These are phyloP conservation scores for Teratosphaeria nubilosa DNA, from an alignment of 2,329 filamentous ascomycete genomes.

Conservation along the genomic window DNA sequence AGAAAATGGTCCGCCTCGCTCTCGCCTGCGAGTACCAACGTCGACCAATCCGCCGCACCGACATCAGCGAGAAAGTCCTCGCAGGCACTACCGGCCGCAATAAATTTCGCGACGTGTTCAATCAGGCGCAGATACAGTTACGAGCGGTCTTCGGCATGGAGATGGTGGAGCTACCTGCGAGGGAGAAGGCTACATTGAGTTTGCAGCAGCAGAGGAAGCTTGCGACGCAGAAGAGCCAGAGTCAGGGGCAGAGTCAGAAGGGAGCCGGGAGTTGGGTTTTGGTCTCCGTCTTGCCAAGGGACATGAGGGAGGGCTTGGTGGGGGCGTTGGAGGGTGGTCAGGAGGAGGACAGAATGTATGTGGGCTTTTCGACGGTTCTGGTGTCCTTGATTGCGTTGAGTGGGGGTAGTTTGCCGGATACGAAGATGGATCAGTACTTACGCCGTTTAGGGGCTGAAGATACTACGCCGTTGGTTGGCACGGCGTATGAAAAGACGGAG, in stretches of 20 bases:
- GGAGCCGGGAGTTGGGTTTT: conserved; percentile 56
- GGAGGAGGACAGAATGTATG: conserved; percentile 66
- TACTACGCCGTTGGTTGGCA: conserved; percentile 47
- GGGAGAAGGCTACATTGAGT: conserved; percentile 70
- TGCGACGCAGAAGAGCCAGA: conserved; percentile 47
- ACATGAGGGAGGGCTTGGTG: conserved; percentile 43
- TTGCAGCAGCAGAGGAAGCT: conserved; percentile 2
- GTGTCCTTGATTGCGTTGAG: conserved; percentile 65
- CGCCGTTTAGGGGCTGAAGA: conserved; percentile 63
- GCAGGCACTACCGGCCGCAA: conserved; percentile 50
- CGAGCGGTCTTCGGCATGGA: conserved; percentile 79
- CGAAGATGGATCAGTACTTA: conserved; percentile 68
- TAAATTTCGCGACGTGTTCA: conserved; percentile 68
- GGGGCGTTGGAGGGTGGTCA: conserved; percentile 9
- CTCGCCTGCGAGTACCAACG: conserved; percentile 52
- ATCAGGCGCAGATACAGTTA: conserved; percentile 63
- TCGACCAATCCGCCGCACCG: conserved; percentile 45
- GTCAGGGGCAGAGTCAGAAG: conserved; percentile 32
- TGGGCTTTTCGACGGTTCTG: conserved; percentile 69
- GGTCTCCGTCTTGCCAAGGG: conserved; percentile 57
- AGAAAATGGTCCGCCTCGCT: conserved; percentile 53
- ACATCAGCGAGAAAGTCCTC: conserved; percentile 58
- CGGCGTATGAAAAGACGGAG: conserved; percentile 55
- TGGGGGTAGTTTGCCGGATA: conserved; percentile 63
- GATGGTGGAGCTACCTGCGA: conserved; percentile 69